Base-by-base conservation (phyloP, 345 rosid species). In the Barbarea vulgaris region DNA sequence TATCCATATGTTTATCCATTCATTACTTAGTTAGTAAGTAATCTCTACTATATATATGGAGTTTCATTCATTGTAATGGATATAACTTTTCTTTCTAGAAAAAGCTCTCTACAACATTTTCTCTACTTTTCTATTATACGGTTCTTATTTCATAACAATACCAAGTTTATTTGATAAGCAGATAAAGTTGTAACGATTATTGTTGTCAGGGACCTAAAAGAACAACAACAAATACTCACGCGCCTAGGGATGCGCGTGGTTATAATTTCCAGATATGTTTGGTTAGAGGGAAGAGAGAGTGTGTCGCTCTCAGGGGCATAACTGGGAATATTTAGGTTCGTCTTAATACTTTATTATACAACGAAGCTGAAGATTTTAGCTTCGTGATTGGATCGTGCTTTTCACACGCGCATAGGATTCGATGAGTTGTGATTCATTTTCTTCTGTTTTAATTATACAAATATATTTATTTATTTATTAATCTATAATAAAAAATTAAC, bases 331-430 rank as follows among this genome's bases (percentile, higher is more conserved):
- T 28, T 28, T 0, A 48, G 9, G 64, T 54, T 41, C n/a, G 47
- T 59, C n/a, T 46, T 48, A 30, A 17, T 55, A 31, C 18, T 61
- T 69, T 48, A 48, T 64, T 25, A 63, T 24, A 71, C 77, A 71
- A 71, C 72, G 77, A 55, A 64, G 76, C 73, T 48, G 55, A 37
- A 36, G 55, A 50, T 37, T 47, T 57, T 21, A 30, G 73, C 50
- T 72, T 58, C 31, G 15, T 39, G 63, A 77, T 65, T 66, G 81
- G 77, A 1, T 55, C 80, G 72, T 77, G 72, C 3, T 1, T 19
- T 12, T 37, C 73, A 71, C 62, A 37, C 73, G 68, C 73, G 69
- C 81, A 65, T 77, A 64, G 77, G 73, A 77, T 77, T 77, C 77
- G 81, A 41, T 63, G 47, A n/a, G 9, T 5, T 10, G 0, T 70